Evolutionary conservation across 768 basidiomycete species (phyloP).

Genomic region (Udeniomyces megalosporus): DNA sequence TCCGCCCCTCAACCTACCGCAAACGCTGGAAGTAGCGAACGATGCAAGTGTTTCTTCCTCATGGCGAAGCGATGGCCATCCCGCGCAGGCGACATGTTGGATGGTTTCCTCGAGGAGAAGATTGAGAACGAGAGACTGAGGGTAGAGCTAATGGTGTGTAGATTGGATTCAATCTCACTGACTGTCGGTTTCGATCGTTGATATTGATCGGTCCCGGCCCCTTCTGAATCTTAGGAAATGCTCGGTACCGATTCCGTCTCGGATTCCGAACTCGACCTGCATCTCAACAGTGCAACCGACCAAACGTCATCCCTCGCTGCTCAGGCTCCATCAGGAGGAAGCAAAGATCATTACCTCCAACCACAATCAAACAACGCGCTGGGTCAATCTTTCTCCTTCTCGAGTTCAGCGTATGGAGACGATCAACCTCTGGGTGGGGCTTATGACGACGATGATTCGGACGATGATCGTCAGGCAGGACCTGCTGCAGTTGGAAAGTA

Average conservation of each 20-base stretch:
- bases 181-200: too few species aligned
- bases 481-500: background rate
- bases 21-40: background rate
- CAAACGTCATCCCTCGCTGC: too few species aligned
- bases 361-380: background rate
- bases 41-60: slow-evolving; percentile 47
- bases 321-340: too few species aligned
- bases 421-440: background rate
- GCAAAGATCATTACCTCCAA: too few species aligned
- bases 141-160: slow-evolving; percentile 34
- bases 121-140: slow-evolving; percentile 69
- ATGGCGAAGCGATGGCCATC: slow-evolving; percentile 64
- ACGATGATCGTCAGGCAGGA: background rate
- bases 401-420: slow-evolving; percentile 1
- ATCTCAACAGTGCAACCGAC: too few species aligned
- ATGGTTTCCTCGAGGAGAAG: slow-evolving; percentile 57
- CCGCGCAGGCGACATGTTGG: slow-evolving; percentile 49
- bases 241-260: too few species aligned
- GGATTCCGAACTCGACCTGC: too few species aligned
- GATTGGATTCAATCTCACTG: too few species aligned
- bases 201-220: too few species aligned
- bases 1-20: slow-evolving; percentile 9
- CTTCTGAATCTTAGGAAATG: too few species aligned
- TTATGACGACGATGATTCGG: slow-evolving; percentile 9
- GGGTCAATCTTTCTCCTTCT: background rate